Conservation (phyloP, 2,329 filamentous ascomycete genomes). For the Sporothrix mexicana region DNA sequence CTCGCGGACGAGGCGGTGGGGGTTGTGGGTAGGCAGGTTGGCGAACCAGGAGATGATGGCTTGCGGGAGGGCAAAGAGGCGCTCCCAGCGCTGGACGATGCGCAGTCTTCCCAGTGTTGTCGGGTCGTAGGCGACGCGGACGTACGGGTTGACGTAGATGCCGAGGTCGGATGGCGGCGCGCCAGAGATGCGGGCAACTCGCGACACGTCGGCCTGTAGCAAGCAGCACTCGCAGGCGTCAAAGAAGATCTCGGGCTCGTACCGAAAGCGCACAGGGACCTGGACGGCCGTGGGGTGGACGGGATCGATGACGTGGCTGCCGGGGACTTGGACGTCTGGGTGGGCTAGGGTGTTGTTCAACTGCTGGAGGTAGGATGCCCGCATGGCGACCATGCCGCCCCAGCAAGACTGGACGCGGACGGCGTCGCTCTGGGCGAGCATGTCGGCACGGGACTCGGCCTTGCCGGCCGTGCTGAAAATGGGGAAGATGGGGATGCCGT, state of each 20-base stretch:
- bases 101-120: constrained; percentile 63
- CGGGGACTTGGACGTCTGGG: constrained; percentile 45
- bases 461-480: constrained; percentile 64
- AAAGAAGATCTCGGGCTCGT: constrained; percentile 64
- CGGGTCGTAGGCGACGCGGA: constrained; percentile 71
- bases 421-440: constrained; percentile 64
- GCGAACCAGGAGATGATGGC: constrained; percentile 58
- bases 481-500: constrained; percentile 70
- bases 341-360: constrained; percentile 42
- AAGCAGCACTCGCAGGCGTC: constrained; percentile 71
- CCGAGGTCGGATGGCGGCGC: constrained; percentile 53
- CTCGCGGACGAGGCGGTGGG: constrained; percentile 63
- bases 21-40: constrained; percentile 56
- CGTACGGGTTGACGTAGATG: constrained; percentile 76
- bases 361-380: constrained; percentile 64
- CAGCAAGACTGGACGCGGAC: constrained; percentile 76
- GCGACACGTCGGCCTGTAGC: constrained; percentile 56
- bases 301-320: constrained; percentile 47
- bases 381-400: constrained; percentile 76
- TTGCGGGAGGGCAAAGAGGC: constrained; percentile 48
- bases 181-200: constrained; percentile 46
- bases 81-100: constrained; percentile 68
- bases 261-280: constrained; percentile 60
- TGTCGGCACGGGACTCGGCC: constrained; percentile 64
- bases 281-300: constrained; percentile 42